phyloP scores from a whole-genome alignment of 495 filamentous ascomycete genomes.

The Penicillium mononematosum region DNA sequence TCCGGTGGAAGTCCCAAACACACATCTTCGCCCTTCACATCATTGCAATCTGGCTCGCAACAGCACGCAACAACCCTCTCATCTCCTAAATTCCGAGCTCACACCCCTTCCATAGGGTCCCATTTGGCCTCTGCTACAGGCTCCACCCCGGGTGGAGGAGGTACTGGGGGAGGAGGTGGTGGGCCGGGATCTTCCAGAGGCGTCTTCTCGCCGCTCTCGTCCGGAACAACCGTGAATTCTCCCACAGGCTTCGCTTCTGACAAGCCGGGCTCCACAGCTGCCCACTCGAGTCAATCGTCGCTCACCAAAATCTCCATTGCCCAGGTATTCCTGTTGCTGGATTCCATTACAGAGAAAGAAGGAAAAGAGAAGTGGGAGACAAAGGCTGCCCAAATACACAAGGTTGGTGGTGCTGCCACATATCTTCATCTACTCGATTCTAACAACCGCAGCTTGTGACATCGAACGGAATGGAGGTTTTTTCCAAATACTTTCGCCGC shows the following conservation, averaged over 20 bases:
- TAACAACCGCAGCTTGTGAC: conserved; percentile 68
- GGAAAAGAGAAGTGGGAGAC: conserved; percentile 88
- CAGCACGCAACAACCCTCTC: conserved; percentile 56
- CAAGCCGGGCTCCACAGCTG: conserved; percentile 45
- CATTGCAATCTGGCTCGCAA: conserved; percentile 60
- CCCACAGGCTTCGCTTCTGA: conserved; percentile 57
- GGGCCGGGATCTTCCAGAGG: conserved; percentile 54
- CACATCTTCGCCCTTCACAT: conserved; percentile 52
- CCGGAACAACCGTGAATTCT: conserved; percentile 60
- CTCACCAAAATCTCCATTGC: conserved; percentile 84
- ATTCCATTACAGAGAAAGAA: conserved; percentile 90
- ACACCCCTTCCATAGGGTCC: conserved; percentile 59
- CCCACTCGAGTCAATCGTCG: conserved; percentile 51
- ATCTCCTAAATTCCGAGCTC: conserved; percentile 58
- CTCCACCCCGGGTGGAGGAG: conserved; percentile 59
- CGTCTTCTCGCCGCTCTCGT: conserved; percentile 62
- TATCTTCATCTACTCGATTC: not conserved
- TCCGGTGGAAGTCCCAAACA: conserved; percentile 52
- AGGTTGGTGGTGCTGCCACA: conserved; percentile 56
- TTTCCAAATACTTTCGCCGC: conserved; percentile 86
- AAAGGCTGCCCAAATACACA: conserved; percentile 85
- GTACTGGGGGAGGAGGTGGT: conserved; percentile 59
- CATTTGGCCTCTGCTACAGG: conserved; percentile 55
- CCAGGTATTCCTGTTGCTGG: conserved; percentile 90
- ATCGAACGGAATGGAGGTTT: conserved; percentile 97